These are phyloP conservation scores for Claviceps pazoutovae DNA, from an alignment of 2,329 filamentous ascomycete genomes.

Conservation along the genomic window DNA sequence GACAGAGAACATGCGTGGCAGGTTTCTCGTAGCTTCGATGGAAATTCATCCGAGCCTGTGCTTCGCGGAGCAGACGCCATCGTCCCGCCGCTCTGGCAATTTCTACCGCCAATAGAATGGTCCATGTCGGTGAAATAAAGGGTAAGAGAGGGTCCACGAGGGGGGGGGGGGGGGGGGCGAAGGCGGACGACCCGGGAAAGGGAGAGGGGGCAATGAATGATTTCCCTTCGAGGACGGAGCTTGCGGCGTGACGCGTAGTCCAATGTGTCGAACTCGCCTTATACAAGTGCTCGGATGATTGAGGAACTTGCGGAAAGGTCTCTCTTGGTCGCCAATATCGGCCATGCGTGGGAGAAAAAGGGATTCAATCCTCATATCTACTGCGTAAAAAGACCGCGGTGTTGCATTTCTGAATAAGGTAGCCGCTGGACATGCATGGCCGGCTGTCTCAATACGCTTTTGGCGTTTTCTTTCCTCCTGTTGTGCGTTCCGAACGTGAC, in stretches of 20 bases:
- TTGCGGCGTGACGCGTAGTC: not conserved
- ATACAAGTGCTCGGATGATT: not conserved
- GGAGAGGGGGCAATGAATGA: not conserved
- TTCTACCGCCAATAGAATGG: not conserved
- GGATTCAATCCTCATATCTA: not conserved
- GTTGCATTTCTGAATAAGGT: not conserved
- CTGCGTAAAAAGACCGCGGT: not conserved
- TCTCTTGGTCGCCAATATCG: not conserved
- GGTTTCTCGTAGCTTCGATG: slow-evolving; percentile 19
- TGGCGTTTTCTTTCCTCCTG: not conserved
- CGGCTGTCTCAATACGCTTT: not conserved
- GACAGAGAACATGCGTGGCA: slow-evolving; percentile 22
- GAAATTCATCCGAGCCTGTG: not conserved
- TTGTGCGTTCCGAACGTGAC: not conserved
- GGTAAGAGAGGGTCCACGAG: not conserved
- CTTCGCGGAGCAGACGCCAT: not conserved
- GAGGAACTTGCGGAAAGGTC: not conserved
- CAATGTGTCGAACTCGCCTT: not conserved
- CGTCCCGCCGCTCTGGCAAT: not conserved
- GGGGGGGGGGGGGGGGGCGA: not conserved
- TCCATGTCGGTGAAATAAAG: not conserved
- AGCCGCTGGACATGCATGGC: not conserved
- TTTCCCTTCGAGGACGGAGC: not conserved
- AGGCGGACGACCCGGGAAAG: not conserved
- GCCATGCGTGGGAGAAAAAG: not conserved